Percentiles rank a stretch among this genome's conserved stretches.
These are phyloP conservation scores for Vitellaria paradoxa DNA, from an alignment of 179 eudicot species.

Conservation along the genomic window DNA sequence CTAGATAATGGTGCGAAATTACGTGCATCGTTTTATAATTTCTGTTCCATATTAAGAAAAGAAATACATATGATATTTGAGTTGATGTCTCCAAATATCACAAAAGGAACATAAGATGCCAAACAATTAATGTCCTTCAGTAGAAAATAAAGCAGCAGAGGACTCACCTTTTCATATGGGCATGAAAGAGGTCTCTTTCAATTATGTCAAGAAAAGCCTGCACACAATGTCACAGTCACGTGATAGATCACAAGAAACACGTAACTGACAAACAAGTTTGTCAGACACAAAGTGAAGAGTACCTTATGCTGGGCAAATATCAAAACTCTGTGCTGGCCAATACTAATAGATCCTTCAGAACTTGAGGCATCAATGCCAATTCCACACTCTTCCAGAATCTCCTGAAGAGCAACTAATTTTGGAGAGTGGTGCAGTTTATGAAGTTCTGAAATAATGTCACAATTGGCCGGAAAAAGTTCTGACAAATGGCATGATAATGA, in stretches of 20 bases:
- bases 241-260: slow-evolving; percentile 11
- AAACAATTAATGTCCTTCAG: background rate
- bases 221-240: slow-evolving; percentile 22
- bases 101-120: background rate
- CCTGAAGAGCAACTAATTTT: slow-evolving; percentile 93
- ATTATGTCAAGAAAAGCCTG: slow-evolving; percentile 92
- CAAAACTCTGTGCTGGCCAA: slow-evolving; percentile 97
- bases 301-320: slow-evolving; percentile 98
- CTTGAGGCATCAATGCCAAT: slow-evolving; percentile 78
- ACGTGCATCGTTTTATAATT: background rate
- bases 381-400: slow-evolving; percentile 98
- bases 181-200: slow-evolving; percentile 82
- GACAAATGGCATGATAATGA: slow-evolving; percentile 53
- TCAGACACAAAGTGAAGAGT: slow-evolving; percentile 7
- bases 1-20: background rate
- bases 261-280: background rate
- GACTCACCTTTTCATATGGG: slow-evolving; percentile 78
- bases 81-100: background rate
- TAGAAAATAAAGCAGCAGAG: background rate
- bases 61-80: background rate
- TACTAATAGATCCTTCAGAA: slow-evolving; percentile 64
- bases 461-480: slow-evolving; percentile 51
- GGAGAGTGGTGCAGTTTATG: slow-evolving; percentile 94
- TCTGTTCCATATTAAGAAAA: background rate
- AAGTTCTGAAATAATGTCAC: slow-evolving; percentile 69